These are phyloP conservation scores for Pythium guiyangense DNA, from an alignment of 352 stramenopile genomes.

Conservation along the genomic window DNA sequence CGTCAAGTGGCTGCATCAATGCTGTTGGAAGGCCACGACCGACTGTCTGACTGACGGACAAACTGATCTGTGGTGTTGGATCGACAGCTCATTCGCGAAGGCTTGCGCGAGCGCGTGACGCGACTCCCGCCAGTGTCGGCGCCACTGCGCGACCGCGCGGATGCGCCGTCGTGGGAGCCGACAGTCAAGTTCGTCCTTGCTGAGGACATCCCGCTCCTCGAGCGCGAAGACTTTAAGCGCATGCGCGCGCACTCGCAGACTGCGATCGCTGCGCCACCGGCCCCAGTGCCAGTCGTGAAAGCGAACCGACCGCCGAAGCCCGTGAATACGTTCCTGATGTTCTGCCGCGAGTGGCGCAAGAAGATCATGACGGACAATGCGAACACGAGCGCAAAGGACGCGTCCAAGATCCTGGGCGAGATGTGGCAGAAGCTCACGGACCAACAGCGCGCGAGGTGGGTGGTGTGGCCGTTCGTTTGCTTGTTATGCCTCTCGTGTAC, in stretches of 20 bases:
- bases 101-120: conserved; percentile 52
- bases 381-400: conserved; percentile 72
- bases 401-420: conserved; percentile 76
- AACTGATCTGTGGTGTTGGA: not conserved
- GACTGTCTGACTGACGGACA: no score
- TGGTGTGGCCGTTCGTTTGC: no score
- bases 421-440: conserved; percentile 86
- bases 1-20: not conserved
- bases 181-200: conserved; percentile 72
- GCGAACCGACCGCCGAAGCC: conserved; percentile 75
- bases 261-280: conserved; percentile 27
- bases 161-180: conserved; percentile 56
- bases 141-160: conserved; percentile 59
- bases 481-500: no score
- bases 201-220: conserved; percentile 69
- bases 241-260: conserved; percentile 64
- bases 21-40: not conserved
- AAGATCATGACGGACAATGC: conserved; percentile 75
- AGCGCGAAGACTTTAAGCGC: conserved; percentile 77
- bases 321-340: conserved; percentile 85
- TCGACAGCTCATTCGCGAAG: conserved; percentile 66
- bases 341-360: conserved; percentile 76
- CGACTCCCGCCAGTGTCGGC: conserved; percentile 48
- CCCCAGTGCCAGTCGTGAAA: conserved; percentile 25
- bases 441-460: conserved; percentile 59